Evolutionary conservation across 108 stramenopile species (phyloP), one percentile per base, ranked within the genome.

Genomic region (Pseudonitzschia multistriata): DNA sequence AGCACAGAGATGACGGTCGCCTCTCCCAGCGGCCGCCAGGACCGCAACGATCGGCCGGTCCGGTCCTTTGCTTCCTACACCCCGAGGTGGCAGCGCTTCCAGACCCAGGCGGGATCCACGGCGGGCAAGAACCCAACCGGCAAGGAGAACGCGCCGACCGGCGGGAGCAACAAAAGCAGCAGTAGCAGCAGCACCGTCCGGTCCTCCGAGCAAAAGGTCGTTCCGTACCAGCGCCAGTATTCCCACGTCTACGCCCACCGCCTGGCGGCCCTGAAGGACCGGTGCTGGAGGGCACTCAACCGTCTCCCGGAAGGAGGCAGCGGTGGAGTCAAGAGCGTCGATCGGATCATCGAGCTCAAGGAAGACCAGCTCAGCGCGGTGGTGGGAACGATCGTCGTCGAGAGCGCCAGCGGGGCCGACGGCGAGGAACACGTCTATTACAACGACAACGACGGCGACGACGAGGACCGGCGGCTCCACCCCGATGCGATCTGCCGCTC

Each of bases 191-290:
- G 39, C 59, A 42, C 21, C 21, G 69, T 45, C 19, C 6, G 24
- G n/a, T 34, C 61, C 0, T 24, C 48, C 24, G 39, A 74, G 25
- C 67, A 77, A 35, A 61, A 67, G 33, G 42, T 56, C 29, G 53
- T 53, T 69, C 85, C 83, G 11, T 94, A 94, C 76, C 69, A 84
- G 65, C 85, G 89, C 25, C 93, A 94, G 70, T 94, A 91, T 74
- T 83, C 89, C 5, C 90, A 91, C 71, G 85, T 91, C 17, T 94
- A 94, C 76, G 73, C 85, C 50, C 75, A 85, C 11, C 87, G 93
- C 11, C 65, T 94, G 45, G 39, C 70, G 0, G 74, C 73, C 13
- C 74, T 94, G 22, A 79, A 79, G 21, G 66, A 35, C 30, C 74
- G 83, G 13, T 86, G 89, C 63, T 80, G 83, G 78, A 40, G 81